These are phyloP conservation scores for Backusella australiensis DNA, from an alignment of 192 early-diverging fungal species.

Conservation along the genomic window DNA sequence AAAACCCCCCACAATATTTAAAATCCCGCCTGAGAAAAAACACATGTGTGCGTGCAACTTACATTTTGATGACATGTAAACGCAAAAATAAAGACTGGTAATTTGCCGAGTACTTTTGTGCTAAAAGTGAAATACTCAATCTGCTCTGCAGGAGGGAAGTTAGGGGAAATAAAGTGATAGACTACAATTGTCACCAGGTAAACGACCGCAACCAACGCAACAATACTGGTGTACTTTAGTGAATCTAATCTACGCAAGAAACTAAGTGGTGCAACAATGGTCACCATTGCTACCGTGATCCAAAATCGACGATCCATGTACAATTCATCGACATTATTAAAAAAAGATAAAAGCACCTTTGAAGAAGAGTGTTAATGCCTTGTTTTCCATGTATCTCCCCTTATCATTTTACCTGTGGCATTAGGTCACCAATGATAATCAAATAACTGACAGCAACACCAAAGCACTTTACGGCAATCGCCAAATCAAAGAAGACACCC, in stretches of 20 bases:
- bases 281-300: constrained; percentile 76
- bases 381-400: not conserved
- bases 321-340: constrained; percentile 20
- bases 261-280: constrained; percentile 66
- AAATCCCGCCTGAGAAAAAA: not conserved
- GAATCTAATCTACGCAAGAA: constrained; percentile 87
- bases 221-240: constrained; percentile 82
- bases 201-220: constrained; percentile 82
- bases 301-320: constrained; percentile 73
- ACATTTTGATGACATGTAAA: constrained; percentile 99
- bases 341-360: constrained; percentile 15
- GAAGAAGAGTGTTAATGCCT: constrained; percentile 17
- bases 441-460: constrained; percentile 94
- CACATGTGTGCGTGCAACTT: constrained; percentile 14
- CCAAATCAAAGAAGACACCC: constrained; percentile 86
- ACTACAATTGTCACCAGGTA: constrained; percentile 89
- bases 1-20: constrained; percentile 10
- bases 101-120: constrained; percentile 63
- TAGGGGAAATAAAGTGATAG: constrained; percentile 64
- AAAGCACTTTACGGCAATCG: constrained; percentile 99
- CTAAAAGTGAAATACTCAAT: constrained; percentile 59
- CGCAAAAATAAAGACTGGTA: constrained; percentile 98
- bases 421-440: constrained; percentile 92
- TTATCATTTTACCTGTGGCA: constrained; percentile 62
- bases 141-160: constrained; percentile 52